These are phyloP conservation scores for Euphorbia pulcherrima DNA, from an alignment of 345 rosid species.

Conservation along the genomic window DNA sequence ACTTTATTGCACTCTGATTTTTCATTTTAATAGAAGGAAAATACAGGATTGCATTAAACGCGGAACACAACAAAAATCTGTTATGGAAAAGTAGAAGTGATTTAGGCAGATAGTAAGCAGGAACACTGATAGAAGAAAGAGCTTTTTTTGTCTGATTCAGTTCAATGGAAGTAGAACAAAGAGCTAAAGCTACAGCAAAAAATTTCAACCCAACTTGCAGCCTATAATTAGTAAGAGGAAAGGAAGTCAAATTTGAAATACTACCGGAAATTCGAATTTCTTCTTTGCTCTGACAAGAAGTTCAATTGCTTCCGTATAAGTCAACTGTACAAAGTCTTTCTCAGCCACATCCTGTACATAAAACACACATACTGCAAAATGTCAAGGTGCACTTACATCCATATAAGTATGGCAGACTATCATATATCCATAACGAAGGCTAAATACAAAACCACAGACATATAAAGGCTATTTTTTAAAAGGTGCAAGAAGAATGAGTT, in stretches of 20 bases:
- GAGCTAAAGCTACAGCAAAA: not conserved
- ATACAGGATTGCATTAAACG: not conserved
- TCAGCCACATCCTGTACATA: slow-evolving; percentile 68
- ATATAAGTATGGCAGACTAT: not conserved
- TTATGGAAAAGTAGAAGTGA: not conserved
- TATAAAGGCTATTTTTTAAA: not conserved
- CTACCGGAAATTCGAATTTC: slow-evolving; percentile 97
- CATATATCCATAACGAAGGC: not conserved
- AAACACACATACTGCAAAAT: slow-evolving; percentile 14
- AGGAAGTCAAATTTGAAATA: slow-evolving; percentile 25
- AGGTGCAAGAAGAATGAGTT: slow-evolving; percentile 21
- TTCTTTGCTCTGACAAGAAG: slow-evolving; percentile 74
- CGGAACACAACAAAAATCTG: not conserved
- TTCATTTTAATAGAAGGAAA: not conserved
- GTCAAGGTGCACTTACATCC: not conserved
- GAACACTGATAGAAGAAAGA: not conserved
- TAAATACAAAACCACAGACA: not conserved
- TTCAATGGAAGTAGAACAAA: not conserved
- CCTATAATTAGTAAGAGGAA: not conserved
- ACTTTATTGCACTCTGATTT: not conserved
- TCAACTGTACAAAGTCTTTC: slow-evolving; percentile 82
- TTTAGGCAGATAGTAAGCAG: not conserved
- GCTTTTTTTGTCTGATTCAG: not conserved
- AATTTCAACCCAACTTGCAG: slow-evolving; percentile 1
- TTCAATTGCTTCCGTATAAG: slow-evolving; percentile 81